Base-by-base conservation (phyloP, 441 rosid genomes). In the Erodium trifolium region DNA sequence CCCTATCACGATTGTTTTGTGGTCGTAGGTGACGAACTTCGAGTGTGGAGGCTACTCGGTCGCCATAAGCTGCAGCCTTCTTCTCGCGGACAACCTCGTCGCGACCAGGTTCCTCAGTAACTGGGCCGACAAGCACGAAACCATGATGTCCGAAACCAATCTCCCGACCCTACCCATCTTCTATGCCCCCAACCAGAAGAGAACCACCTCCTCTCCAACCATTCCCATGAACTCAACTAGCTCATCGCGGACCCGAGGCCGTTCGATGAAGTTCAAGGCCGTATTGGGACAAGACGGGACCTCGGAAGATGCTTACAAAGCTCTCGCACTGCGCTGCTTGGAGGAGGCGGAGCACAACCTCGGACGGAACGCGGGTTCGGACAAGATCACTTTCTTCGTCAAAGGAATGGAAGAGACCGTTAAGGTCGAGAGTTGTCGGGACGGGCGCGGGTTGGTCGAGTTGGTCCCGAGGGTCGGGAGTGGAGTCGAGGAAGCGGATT, bases 21-120 rank as follows among this genome's bases (percentile, higher is more conserved):
- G 64, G 14, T 63, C 19, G 66, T 29, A 60, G 96, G 92, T 92
- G 67, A 90, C 96, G 0, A 85, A 84, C 74, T 92, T 92, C 73
- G 78, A 79, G 69, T 84, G 91, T 18, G 93, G 98, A 6, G 96
- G 98, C 59, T 88, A 88, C 74, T 87, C 96, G 3, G 63, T 92
- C 68, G 98, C 96, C 67, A 76, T 88, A 45, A 90, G 96, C 77
- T 86, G 92, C 74, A 88, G 89, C 75, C 68, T 90, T 43, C 71
- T 92, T 31, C 55, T 92, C 66, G 89, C 86, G 67, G 96, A 90
- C 72, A 43, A 82, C 63, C 0, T 86, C 31, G 55, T 84, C 19
- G 74, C 3, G 70, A 77, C 79, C 7, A 77, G 79, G 55, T 87
- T 86, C 73, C 77, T 90, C 14, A 71, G 71, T 67, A 83, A 62